phyloP scores from a whole-genome alignment of 441 rosid genomes.

The Pelargonium fulgidum region DNA sequence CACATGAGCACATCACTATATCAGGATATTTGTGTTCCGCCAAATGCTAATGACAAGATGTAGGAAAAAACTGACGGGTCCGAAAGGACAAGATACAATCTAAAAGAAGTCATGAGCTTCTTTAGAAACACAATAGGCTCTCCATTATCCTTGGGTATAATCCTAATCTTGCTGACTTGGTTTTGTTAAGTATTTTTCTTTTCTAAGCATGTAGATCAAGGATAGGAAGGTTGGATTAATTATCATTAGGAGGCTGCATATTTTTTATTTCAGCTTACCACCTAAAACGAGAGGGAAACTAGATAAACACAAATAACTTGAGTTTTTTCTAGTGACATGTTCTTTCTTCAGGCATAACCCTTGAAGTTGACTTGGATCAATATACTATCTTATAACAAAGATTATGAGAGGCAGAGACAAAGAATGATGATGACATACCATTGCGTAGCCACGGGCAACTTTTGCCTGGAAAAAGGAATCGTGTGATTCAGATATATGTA shows the following conservation, averaged over 20 bases:
- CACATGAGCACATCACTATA: constrained; percentile 12
- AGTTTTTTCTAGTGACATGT: background rate
- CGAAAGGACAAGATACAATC: too few relatives aligned
- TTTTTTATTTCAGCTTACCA: constrained; percentile 2
- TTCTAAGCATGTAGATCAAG: background rate
- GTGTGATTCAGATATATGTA: constrained; percentile 81
- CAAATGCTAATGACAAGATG: background rate
- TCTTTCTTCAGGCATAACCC: background rate
- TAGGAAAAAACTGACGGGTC: background rate
- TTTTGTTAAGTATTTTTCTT: too few relatives aligned
- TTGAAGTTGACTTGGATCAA: background rate
- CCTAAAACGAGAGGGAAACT: background rate
- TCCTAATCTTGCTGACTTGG: too few relatives aligned
- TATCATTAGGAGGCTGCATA: background rate
- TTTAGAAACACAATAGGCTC: too few relatives aligned
- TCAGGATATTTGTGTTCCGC: background rate
- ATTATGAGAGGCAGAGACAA: background rate
- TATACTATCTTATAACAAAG: background rate
- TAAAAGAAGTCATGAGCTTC: too few relatives aligned
- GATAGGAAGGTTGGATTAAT: background rate
- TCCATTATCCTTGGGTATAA: too few relatives aligned
- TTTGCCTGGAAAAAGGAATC: constrained; percentile 95
- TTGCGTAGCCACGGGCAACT: constrained; percentile 71
- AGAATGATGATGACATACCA: constrained; percentile 42
- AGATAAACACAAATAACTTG: background rate